A percentile compares a stretch with the other conserved stretches of the same genome.
These are phyloP conservation scores for Xylaria arbuscula DNA, from an alignment of 2,329 filamentous ascomycete species.

Conservation along the genomic window DNA sequence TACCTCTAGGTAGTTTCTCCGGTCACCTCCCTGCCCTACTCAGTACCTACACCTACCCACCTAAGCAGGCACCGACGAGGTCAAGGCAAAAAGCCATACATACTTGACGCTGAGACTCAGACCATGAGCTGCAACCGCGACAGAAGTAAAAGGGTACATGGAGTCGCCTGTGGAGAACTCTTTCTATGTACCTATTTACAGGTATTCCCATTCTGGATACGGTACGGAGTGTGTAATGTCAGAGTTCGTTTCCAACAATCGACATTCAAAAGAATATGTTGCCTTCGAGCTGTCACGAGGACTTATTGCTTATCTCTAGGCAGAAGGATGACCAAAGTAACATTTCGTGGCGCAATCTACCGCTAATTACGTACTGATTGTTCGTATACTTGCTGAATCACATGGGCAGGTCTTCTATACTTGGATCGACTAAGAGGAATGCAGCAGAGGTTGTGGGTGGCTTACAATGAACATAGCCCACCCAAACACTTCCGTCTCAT, in stretches of 20 bases:
- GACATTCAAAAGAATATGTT: neutral
- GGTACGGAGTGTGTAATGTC: neutral
- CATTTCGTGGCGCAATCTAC: slow-evolving; percentile 12
- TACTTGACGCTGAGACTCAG: neutral
- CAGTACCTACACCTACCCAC: neutral
- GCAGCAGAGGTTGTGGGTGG: neutral
- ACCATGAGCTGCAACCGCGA: no score
- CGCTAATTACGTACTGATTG: slow-evolving; percentile 1
- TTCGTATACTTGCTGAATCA: slow-evolving; percentile 16
- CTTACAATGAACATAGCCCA: slow-evolving; percentile 19
- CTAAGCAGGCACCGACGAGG: neutral
- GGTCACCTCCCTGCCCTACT: slow-evolving; percentile 1
- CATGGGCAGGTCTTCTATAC: slow-evolving; percentile 17
- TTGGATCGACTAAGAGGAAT: neutral
- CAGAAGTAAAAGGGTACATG: neutral
- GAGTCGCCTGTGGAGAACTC: neutral
- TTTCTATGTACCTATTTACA: no score
- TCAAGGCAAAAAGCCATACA: neutral
- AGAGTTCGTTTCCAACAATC: neutral
- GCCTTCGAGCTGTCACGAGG: slow-evolving; percentile 5
- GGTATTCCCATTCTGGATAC: neutral
- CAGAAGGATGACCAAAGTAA: neutral
- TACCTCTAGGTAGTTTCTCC: neutral
- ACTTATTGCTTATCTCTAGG: neutral
- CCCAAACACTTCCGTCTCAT: neutral